Conservation (phyloP, 2,329 filamentous ascomycete genomes). For the Verticillium isaacii region DNA sequence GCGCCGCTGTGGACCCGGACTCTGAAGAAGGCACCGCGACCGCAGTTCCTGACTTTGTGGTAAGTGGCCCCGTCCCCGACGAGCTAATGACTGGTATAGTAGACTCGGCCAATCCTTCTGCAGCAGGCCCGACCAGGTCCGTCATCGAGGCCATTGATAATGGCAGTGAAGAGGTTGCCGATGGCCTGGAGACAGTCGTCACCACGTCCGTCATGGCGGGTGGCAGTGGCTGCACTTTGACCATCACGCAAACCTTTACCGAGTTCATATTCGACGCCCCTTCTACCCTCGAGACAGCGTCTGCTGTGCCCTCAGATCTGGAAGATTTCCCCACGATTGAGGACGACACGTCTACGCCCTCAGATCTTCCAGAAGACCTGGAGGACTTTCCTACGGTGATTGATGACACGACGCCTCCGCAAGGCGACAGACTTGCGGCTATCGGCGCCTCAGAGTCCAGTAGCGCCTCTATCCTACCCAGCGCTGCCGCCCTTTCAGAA, state of each 20-base stretch:
- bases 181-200: slow-evolving; percentile 5
- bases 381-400: neutral
- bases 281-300: neutral
- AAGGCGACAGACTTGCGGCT: neutral
- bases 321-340: neutral
- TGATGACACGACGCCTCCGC: neutral
- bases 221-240: slow-evolving; percentile 9
- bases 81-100: neutral
- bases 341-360: neutral
- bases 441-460: neutral
- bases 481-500: neutral
- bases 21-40: neutral
- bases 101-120: neutral
- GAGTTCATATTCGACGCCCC: slow-evolving; percentile 9
- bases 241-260: slow-evolving; percentile 12
- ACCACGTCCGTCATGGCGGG: slow-evolving; percentile 5
- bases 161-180: neutral
- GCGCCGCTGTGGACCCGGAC: neutral
- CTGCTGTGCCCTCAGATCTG: neutral
- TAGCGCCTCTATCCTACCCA: neutral
- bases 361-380: neutral
- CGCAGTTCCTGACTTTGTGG: neutral
- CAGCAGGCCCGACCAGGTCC: neutral
- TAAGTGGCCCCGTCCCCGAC: neutral
- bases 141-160: neutral